These are phyloP conservation scores for Sambucus nigra DNA, from an alignment of 129 eudicot genomes.

Conservation along the genomic window DNA sequence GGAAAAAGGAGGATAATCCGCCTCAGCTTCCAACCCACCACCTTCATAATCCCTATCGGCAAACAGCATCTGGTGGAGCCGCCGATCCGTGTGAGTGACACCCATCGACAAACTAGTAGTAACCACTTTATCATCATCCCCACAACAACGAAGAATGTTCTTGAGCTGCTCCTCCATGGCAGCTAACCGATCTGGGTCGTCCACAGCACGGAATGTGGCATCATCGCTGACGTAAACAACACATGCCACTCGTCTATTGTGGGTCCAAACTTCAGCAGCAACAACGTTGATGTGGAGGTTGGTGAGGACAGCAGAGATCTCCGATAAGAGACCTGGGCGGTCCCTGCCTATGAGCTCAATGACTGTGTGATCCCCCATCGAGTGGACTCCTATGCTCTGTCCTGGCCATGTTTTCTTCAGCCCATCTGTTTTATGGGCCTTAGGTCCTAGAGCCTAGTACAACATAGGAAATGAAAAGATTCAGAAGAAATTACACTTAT, in stretches of 20 bases:
- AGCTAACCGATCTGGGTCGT: conserved; percentile 53
- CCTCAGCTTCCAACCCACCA: conserved; percentile 20
- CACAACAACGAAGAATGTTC: conserved; percentile 59
- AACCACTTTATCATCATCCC: conserved; percentile 47
- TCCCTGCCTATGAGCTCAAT: conserved; percentile 80
- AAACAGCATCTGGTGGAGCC: conserved; percentile 90
- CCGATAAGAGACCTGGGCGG: conserved; percentile 88
- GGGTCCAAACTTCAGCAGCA: conserved; percentile 93
- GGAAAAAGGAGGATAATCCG: conserved; percentile 24
- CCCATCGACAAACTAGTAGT: conserved; percentile 58
- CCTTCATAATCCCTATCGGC: conserved; percentile 84
- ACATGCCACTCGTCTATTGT: conserved; percentile 65
- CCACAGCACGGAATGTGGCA: conserved; percentile 34
- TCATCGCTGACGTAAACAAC: conserved; percentile 66
- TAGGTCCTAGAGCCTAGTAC: conserved; percentile 67
- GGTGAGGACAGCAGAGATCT: conserved; percentile 72
- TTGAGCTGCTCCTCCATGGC: conserved; percentile 69
- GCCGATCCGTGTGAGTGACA: conserved; percentile 67
- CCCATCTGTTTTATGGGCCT: conserved; percentile 41
- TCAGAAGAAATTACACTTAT: conserved; percentile 9
- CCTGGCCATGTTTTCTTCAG: conserved; percentile 44
- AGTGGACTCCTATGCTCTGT: conserved; percentile 59
- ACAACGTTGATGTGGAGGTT: conserved; percentile 54
- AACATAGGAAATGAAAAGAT: conserved; percentile 9
- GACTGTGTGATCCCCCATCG: conserved; percentile 62